Evolutionary conservation across 1,284 basidiomycete species (phyloP).

Genomic region (Pseudozyma hubeiensis): DNA sequence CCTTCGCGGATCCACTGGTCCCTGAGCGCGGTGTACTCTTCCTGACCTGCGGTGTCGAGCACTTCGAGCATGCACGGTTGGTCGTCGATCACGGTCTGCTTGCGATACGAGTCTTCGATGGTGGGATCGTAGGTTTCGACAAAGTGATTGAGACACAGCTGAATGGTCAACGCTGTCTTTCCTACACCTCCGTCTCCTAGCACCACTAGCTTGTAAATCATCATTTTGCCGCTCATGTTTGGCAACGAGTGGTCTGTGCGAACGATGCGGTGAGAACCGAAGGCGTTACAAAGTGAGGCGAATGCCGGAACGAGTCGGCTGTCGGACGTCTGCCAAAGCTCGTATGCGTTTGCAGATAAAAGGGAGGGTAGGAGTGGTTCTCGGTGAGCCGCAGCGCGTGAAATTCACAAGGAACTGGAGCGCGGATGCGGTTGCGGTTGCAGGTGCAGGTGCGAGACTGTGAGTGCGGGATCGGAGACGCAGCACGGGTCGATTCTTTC

Average conservation of each 20-base stretch:
- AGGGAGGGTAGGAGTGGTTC: too few species aligned
- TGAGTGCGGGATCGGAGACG: neutral
- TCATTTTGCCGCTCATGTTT: slow-evolving; percentile 55
- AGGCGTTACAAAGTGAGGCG: too few species aligned
- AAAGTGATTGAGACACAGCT: slow-evolving; percentile 65
- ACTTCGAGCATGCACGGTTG: slow-evolving; percentile 77
- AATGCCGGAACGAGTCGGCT: too few species aligned
- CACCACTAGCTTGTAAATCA: slow-evolving; percentile 85
- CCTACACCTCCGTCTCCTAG: slow-evolving; percentile 97
- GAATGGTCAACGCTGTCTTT: slow-evolving; percentile 92
- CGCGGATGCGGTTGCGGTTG: neutral
- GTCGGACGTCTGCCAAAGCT: too few species aligned
- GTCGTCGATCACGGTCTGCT: slow-evolving; percentile 69
- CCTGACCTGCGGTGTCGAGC: slow-evolving; percentile 89
- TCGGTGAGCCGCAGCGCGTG: neutral
- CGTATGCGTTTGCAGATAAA: too few species aligned
- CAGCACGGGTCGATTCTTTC: neutral
- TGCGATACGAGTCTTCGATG: slow-evolving; percentile 70
- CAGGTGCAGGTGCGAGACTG: slow-evolving; percentile 1
- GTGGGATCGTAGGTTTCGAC: slow-evolving; percentile 68
- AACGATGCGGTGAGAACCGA: too few species aligned
- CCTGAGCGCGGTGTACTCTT: slow-evolving; percentile 70
- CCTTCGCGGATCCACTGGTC: slow-evolving; percentile 71
- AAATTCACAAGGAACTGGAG: neutral
- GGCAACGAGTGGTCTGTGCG: neutral